Conservation (phyloP, 2,329 filamentous ascomycete genomes). For the Talaromyces sp. region DNA sequence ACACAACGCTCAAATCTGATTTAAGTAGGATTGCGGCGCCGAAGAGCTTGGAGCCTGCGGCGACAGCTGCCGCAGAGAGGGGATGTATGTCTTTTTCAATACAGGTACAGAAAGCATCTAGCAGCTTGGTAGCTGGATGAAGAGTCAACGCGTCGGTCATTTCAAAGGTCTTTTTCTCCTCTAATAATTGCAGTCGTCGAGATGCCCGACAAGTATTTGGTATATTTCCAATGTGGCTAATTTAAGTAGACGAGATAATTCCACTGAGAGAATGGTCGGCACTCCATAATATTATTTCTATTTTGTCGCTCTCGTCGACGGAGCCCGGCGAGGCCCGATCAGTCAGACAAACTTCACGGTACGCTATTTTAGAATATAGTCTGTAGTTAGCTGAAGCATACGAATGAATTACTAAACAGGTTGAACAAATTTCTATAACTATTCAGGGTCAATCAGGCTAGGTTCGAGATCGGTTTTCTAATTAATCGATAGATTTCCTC, state of each 20-base stretch:
- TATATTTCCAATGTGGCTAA: background rate
- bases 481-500: background rate
- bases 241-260: background rate
- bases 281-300: background rate
- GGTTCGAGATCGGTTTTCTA: background rate
- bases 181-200: background rate
- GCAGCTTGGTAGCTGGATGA: conserved; percentile 9
- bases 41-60: conserved; percentile 14
- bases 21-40: conserved; percentile 12
- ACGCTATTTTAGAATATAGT: background rate
- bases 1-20: conserved; percentile 12
- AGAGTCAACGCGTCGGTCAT: conserved; percentile 13
- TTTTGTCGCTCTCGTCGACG: background rate
- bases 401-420: background rate
- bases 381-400: background rate
- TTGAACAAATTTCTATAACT: background rate
- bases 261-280: background rate
- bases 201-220: background rate
- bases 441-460: background rate
- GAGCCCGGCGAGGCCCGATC: background rate
- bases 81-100: conserved; percentile 14
- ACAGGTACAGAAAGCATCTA: conserved; percentile 12
- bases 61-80: conserved; percentile 11
- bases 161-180: background rate
- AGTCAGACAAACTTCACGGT: background rate